Percentiles rank a stretch among this genome's conserved stretches.
These are phyloP conservation scores for Coemansia sp. DNA, from an alignment of 192 early-diverging fungal species.

Conservation along the genomic window DNA sequence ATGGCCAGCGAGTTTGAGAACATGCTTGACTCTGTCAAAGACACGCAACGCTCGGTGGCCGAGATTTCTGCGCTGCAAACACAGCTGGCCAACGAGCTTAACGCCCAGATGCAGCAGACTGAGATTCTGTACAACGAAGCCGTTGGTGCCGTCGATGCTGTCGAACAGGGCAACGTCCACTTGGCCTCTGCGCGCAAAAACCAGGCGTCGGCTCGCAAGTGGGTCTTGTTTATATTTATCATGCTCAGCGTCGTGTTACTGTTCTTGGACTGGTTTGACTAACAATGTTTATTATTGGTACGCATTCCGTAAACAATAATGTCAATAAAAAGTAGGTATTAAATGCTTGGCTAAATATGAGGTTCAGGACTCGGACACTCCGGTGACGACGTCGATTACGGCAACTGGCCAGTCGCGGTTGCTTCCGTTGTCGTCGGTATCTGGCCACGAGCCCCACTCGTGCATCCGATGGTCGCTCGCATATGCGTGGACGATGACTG, in stretches of 20 bases:
- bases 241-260: constrained; percentile 69
- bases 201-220: constrained; percentile 68
- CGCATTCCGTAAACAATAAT: background rate
- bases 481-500: constrained; percentile 28
- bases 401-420: constrained; percentile 49
- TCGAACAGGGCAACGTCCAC: constrained; percentile 67
- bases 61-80: constrained; percentile 74
- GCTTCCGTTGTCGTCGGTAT: background rate
- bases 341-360: too few relatives aligned
- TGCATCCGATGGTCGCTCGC: background rate
- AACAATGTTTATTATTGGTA: constrained; percentile 7
- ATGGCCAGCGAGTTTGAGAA: constrained; percentile 71
- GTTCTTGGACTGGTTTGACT: constrained; percentile 81
- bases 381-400: constrained; percentile 17
- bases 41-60: constrained; percentile 63
- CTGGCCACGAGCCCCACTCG: background rate
- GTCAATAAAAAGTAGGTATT: background rate
- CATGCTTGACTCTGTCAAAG: constrained; percentile 65
- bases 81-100: constrained; percentile 69
- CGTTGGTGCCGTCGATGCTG: constrained; percentile 61
- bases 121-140: constrained; percentile 72
- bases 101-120: constrained; percentile 69
- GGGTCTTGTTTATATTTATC: constrained; percentile 70
- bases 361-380: background rate
- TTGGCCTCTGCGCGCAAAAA: constrained; percentile 64